Percentiles rank a stretch among this genome's conserved stretches.
These are phyloP conservation scores for Oenanthe sinensis DNA, from an alignment of 129 eudicot species.

Conservation along the genomic window DNA sequence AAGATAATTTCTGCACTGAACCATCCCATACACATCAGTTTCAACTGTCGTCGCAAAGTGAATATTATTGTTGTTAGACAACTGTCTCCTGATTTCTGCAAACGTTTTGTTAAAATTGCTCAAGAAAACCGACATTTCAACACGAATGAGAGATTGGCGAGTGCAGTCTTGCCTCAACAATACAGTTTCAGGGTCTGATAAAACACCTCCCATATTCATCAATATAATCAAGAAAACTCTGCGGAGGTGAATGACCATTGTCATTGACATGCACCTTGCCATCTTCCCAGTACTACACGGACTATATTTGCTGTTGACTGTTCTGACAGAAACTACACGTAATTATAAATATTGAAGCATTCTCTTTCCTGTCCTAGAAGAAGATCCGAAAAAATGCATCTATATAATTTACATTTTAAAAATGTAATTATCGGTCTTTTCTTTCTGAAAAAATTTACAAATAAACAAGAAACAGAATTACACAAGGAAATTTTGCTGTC, in stretches of 20 bases:
- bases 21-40: constrained; percentile 52
- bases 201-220: background rate
- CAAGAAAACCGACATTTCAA: background rate
- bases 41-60: constrained; percentile 45
- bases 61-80: constrained; percentile 27
- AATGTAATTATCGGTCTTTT: too few species aligned
- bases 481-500: too few species aligned
- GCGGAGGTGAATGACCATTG: background rate
- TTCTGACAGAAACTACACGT: background rate
- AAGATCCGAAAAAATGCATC: too few species aligned
- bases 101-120: constrained; percentile 41
- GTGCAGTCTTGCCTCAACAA: background rate
- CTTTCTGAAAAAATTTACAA: too few species aligned
- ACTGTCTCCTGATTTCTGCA: constrained; percentile 28
- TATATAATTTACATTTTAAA: too few species aligned
- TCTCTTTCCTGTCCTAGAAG: too few species aligned
- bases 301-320: background rate
- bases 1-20: constrained; percentile 62
- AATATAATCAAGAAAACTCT: background rate
- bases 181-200: background rate
- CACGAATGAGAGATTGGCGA: background rate
- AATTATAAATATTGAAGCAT: background rate
- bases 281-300: background rate
- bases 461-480: too few species aligned
- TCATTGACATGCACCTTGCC: background rate